Evolutionary conservation across 768 basidiomycete genomes (phyloP).

Genomic region (Mycena galericulata): DNA sequence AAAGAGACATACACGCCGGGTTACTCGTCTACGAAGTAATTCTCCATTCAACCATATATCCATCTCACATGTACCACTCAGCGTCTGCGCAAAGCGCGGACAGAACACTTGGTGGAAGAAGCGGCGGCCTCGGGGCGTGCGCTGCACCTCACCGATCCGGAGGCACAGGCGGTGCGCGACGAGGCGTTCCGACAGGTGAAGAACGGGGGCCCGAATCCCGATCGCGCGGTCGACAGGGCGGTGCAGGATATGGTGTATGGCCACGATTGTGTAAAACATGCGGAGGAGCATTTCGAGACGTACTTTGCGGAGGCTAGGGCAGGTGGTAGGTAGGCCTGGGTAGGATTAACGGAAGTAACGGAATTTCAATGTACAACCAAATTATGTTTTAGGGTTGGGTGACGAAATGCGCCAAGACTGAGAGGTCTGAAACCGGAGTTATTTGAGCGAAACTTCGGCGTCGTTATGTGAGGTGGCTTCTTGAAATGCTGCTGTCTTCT

Average conservation of each 20-base stretch:
- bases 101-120: conserved; percentile 36
- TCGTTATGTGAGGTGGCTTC: no score
- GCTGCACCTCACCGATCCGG: conserved; percentile 33
- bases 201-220: conserved; percentile 36
- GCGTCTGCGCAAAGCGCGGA: conserved; percentile 36
- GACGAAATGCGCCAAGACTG: no score
- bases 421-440: no score
- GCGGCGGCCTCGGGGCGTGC: conserved; percentile 35
- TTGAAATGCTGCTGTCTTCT: no score
- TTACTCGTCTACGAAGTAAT: conserved; percentile 37
- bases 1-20: conserved; percentile 21
- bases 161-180: conserved; percentile 36
- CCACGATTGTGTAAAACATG: conserved; percentile 36
- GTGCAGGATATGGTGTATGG: conserved; percentile 40
- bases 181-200: conserved; percentile 35
- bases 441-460: no score
- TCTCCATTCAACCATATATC: no score
- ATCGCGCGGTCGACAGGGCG: conserved; percentile 35
- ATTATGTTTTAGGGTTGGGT: no score
- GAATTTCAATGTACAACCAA: no score
- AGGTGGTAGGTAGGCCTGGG: no score
- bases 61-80: not conserved
- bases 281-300: conserved; percentile 23
- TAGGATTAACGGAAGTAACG: no score
- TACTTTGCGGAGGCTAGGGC: conserved; percentile 15